Conservation (phyloP, 176 grass and related monocot genomes). For the Saccharum spontaneum region DNA sequence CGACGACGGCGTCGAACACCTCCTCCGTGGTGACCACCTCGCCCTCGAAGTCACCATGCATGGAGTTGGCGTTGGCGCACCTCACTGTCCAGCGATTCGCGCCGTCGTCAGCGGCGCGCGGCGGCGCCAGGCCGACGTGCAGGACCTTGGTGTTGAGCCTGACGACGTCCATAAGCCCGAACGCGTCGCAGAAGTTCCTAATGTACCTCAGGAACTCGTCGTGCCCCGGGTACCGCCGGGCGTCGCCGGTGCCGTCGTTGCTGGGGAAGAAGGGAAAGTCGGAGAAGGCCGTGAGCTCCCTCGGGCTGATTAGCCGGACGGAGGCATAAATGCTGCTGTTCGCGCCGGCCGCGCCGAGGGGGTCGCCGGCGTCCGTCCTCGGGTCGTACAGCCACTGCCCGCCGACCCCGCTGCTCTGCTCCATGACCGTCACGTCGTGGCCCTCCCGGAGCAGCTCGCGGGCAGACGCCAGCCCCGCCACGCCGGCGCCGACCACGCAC, state of each 20-base stretch:
- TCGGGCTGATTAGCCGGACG: slow-evolving; percentile 11
- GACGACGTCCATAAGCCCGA: slow-evolving; percentile 28
- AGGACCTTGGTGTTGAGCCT: background rate
- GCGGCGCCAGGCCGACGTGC: slow-evolving; percentile 8
- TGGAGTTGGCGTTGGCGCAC: too few relatives aligned
- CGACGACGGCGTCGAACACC: slow-evolving; percentile 43
- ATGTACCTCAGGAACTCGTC: slow-evolving; percentile 43
- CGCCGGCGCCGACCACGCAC: background rate
- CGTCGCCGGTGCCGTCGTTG: background rate
- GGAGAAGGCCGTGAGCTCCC: slow-evolving; percentile 21
- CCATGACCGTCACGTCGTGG: slow-evolving; percentile 42
- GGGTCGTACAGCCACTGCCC: slow-evolving; percentile 58
- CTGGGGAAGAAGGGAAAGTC: slow-evolving; percentile 35
- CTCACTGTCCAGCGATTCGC: background rate
- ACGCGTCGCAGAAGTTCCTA: slow-evolving; percentile 34
- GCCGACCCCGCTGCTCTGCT: slow-evolving; percentile 39
- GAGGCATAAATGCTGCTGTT: slow-evolving; percentile 41
- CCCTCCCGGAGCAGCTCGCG: slow-evolving; percentile 49
- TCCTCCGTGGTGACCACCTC: background rate
- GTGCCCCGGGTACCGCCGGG: slow-evolving; percentile 30
- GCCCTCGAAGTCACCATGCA: background rate
- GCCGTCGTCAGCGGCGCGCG: background rate
- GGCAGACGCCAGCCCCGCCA: slow-evolving; percentile 28
- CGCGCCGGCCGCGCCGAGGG: slow-evolving; percentile 20
- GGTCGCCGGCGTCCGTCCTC: background rate